Percentiles rank a stretch among this genome's conserved stretches.
Evolutionary conservation across 2,329 filamentous ascomycete genomes (phyloP).

Genomic region (Neonectria ditissima): DNA sequence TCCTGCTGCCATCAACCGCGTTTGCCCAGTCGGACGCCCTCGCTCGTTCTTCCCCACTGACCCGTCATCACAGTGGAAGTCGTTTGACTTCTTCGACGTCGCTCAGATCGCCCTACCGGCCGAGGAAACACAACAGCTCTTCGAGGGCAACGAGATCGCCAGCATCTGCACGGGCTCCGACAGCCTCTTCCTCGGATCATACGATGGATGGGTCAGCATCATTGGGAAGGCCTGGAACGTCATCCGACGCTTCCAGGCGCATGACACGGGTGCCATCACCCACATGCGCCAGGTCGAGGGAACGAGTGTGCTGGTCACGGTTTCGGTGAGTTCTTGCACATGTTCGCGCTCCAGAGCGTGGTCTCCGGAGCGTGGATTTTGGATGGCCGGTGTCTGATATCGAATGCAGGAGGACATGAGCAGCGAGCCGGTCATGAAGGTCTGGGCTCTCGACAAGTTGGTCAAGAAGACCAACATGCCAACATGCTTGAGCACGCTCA

Average conservation of each 20-base stretch:
- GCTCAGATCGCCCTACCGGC: slow-evolving; percentile 83
- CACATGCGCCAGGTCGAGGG: slow-evolving; percentile 93
- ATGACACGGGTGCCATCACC: slow-evolving; percentile 83
- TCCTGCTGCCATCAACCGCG: not conserved
- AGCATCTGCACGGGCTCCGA: slow-evolving; percentile 88
- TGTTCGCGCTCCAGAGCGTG: not conserved
- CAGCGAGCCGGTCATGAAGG: slow-evolving; percentile 88
- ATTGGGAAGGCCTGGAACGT: slow-evolving; percentile 90
- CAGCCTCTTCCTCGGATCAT: slow-evolving; percentile 88
- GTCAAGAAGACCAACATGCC: slow-evolving; percentile 95
- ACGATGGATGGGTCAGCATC: slow-evolving; percentile 88
- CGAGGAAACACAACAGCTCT: slow-evolving; percentile 80
- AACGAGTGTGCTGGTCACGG: slow-evolving; percentile 86
- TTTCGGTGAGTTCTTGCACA: slow-evolving; percentile 64
- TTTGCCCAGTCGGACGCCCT: accelerated
- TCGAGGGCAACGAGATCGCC: slow-evolving; percentile 86
- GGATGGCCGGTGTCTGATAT: slow-evolving; percentile 24
- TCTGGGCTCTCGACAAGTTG: slow-evolving; percentile 95
- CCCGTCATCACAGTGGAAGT: slow-evolving; percentile 81
- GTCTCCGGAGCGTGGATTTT: not conserved
- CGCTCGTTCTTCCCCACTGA: slow-evolving; percentile 17
- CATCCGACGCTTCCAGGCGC: slow-evolving; percentile 85
- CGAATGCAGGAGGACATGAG: slow-evolving; percentile 79
- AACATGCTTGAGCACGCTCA: slow-evolving; percentile 86
- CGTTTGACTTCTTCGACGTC: slow-evolving; percentile 99